A percentile compares a stretch with the other conserved stretches of the same genome.
Conservation (phyloP, 2,329 filamentous ascomycete genomes). For the Aspergillus transmontanensis region DNA sequence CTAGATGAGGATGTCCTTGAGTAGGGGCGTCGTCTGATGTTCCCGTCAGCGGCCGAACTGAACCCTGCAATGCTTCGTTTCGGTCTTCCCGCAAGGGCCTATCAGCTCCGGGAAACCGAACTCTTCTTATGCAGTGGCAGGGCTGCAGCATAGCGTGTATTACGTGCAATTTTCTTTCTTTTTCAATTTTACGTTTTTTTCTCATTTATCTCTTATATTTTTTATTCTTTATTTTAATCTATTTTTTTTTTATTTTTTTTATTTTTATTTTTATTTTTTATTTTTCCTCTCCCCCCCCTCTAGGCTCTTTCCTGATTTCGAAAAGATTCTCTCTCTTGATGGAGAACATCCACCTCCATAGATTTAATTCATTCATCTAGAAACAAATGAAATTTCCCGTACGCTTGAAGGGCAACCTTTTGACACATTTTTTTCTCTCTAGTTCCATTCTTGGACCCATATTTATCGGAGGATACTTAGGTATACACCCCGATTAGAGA, state of each 20-base stretch:
- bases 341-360: neutral
- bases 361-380: neutral
- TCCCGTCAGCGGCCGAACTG: conserved; percentile 15
- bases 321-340: conserved; percentile 1
- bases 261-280: neutral
- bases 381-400: neutral
- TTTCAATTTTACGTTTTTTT: conserved; percentile 8
- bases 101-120: conserved; percentile 17
- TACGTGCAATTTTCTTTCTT: conserved; percentile 6
- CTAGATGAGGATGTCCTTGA: conserved; percentile 14
- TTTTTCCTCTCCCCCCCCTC: neutral
- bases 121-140: conserved; percentile 20
- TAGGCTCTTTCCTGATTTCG: neutral
- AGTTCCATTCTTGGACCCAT: neutral
- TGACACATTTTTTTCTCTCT: neutral
- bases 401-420: neutral
- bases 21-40: conserved; percentile 20
- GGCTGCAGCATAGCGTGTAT: conserved; percentile 16
- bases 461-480: neutral
- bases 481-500: neutral
- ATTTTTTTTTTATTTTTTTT: neutral
- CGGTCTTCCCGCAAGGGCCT: conserved; percentile 18
- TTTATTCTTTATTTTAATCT: neutral
- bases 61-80: conserved; percentile 22
- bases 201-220: neutral